Conservation (phyloP, 2,329 filamentous ascomycete species). For the Ilyonectria destructans region DNA sequence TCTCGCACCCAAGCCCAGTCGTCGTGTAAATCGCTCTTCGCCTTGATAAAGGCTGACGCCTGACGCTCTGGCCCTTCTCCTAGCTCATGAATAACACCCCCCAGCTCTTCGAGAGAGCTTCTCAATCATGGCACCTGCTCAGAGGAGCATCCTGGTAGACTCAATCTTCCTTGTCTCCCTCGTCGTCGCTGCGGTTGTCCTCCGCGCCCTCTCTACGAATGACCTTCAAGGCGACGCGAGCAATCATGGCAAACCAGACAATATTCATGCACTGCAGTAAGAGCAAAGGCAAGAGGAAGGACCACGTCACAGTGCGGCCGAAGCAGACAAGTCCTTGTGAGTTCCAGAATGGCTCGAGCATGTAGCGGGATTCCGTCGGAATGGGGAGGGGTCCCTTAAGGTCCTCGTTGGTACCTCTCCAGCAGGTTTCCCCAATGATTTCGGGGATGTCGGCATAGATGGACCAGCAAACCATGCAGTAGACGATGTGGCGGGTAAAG, state of each 20-base stretch:
- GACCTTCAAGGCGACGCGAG: slow-evolving; percentile 25
- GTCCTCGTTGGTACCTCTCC: slow-evolving; percentile 9
- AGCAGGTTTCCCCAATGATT: slow-evolving; percentile 28
- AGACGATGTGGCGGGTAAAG: slow-evolving; percentile 84
- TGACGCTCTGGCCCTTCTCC: background rate
- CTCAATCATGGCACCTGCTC: background rate
- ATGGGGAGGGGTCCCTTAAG: slow-evolving; percentile 13
- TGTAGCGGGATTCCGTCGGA: slow-evolving; percentile 17
- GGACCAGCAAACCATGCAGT: slow-evolving; percentile 85
- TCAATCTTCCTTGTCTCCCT: slow-evolving; percentile 25
- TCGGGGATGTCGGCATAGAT: slow-evolving; percentile 32
- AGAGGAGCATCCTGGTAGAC: background rate
- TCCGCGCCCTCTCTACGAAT: slow-evolving; percentile 27
- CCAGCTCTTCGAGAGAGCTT: background rate
- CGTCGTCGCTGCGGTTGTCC: slow-evolving; percentile 33
- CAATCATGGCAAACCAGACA: slow-evolving; percentile 34
- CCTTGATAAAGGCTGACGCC: slow-evolving; percentile 3
- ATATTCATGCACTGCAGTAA: slow-evolving; percentile 29
- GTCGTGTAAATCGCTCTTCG: background rate
- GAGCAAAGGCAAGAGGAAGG: slow-evolving; percentile 28
- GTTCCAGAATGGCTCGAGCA: slow-evolving; percentile 30
- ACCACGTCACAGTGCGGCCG: slow-evolving; percentile 18
- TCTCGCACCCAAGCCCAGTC: slow-evolving; percentile 8
- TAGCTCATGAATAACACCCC: background rate
- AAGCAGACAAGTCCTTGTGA: slow-evolving; percentile 32